phyloP scores from a whole-genome alignment of 1,284 basidiomycete genomes.

The Ganoderma lucidum region DNA sequence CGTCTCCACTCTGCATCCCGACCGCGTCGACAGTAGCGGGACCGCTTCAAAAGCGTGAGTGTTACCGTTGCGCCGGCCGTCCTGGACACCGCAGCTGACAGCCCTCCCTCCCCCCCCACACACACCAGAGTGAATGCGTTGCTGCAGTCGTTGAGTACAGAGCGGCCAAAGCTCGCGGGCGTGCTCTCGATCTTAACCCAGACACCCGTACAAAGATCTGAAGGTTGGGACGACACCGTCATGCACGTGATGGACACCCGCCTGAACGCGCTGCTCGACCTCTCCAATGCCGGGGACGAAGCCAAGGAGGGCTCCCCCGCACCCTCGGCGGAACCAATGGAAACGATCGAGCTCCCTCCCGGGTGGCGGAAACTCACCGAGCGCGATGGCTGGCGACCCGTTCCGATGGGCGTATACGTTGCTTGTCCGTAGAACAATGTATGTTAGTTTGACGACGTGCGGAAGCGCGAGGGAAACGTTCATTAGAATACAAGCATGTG shows the following conservation, averaged over 20 bases:
- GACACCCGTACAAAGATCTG: slow-evolving; percentile 6
- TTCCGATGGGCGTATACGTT: slow-evolving; percentile 68
- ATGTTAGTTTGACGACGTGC: background rate
- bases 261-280: slow-evolving; percentile 48
- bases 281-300: slow-evolving; percentile 9
- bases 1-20: slow-evolving; percentile 56
- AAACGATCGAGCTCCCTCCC: slow-evolving; percentile 26
- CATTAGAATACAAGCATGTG: slow-evolving; percentile 9
- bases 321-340: background rate
- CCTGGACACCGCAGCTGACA: background rate
- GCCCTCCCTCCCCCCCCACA: no score
- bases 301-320: slow-evolving; percentile 1
- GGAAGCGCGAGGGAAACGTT: background rate
- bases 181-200: slow-evolving; percentile 37
- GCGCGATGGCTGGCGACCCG: slow-evolving; percentile 60
- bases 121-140: slow-evolving; percentile 49
- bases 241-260: slow-evolving; percentile 64
- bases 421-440: slow-evolving; percentile 5
- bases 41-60: slow-evolving; percentile 47
- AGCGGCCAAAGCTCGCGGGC: slow-evolving; percentile 46
- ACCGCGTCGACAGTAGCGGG: slow-evolving; percentile 28
- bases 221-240: slow-evolving; percentile 55
- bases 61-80: no score
- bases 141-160: slow-evolving; percentile 49
- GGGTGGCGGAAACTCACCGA: slow-evolving; percentile 64